Percentiles rank a stretch among this genome's conserved stretches.
Evolutionary conservation across 2,329 filamentous ascomycete species (phyloP).

Genomic region (Fusarium sp.): DNA sequence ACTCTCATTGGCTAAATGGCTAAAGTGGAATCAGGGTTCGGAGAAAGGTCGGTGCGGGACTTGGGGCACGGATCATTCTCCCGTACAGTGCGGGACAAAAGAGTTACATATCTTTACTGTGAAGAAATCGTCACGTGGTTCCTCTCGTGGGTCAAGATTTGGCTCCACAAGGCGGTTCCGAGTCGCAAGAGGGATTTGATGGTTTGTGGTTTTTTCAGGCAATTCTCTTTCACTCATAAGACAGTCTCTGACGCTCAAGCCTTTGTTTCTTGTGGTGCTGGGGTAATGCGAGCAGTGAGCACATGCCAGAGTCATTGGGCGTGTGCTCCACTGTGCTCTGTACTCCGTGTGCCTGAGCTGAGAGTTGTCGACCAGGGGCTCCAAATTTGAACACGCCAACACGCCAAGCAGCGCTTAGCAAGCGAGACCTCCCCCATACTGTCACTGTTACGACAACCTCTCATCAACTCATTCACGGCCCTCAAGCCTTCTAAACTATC

Average conservation of each 20-base stretch:
- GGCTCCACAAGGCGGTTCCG: slow-evolving; percentile 37
- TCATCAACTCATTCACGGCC: slow-evolving; percentile 42
- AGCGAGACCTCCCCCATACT: slow-evolving; percentile 42
- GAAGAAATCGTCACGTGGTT: slow-evolving; percentile 46
- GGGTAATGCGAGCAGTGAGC: slow-evolving; percentile 38
- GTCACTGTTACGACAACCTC: slow-evolving; percentile 41
- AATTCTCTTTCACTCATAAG: slow-evolving; percentile 13
- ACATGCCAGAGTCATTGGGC: slow-evolving; percentile 43
- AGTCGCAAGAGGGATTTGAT: slow-evolving; percentile 38
- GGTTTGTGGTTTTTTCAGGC: slow-evolving; percentile 24
- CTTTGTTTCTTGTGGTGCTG: slow-evolving; percentile 29
- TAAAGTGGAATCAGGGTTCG: slow-evolving; percentile 20
- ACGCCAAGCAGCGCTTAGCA: slow-evolving; percentile 48
- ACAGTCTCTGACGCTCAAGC: slow-evolving; percentile 8
- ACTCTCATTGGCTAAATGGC: slow-evolving; percentile 39
- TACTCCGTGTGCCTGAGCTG: slow-evolving; percentile 35
- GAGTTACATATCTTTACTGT: slow-evolving; percentile 38
- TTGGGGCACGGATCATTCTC: slow-evolving; percentile 19
- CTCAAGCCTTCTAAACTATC: slow-evolving; percentile 32
- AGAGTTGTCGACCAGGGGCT: slow-evolving; percentile 33
- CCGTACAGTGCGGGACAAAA: slow-evolving; percentile 1
- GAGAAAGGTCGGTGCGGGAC: slow-evolving; percentile 40
- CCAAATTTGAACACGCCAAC: slow-evolving; percentile 43
- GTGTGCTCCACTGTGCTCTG: slow-evolving; percentile 44
- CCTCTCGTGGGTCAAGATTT: slow-evolving; percentile 42